These are phyloP conservation scores for Eutypa lata DNA, from an alignment of 2,329 filamentous ascomycete species.

Conservation along the genomic window DNA sequence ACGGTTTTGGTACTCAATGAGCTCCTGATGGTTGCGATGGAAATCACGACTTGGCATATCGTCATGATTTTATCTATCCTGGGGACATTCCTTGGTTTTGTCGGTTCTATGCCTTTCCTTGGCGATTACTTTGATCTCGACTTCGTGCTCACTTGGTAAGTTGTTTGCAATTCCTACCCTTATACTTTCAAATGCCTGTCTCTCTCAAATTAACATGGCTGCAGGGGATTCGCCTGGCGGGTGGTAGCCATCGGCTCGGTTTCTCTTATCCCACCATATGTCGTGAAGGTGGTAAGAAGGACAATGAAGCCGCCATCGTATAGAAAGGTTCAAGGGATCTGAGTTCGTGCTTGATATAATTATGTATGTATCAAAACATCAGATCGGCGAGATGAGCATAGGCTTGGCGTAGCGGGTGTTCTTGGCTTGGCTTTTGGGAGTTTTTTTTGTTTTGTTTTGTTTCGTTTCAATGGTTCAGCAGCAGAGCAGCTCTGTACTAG, in stretches of 20 bases:
- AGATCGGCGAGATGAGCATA: background rate
- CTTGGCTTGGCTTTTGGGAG: background rate
- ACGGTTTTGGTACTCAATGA: constrained; percentile 92
- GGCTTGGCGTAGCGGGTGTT: too few relatives aligned
- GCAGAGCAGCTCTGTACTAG: too few relatives aligned
- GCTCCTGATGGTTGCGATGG: constrained; percentile 92
- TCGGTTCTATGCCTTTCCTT: constrained; percentile 81
- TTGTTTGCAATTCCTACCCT: constrained; percentile 8
- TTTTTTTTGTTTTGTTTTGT: background rate
- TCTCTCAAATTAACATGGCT: background rate
- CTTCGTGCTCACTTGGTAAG: constrained; percentile 70
- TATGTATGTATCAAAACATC: background rate
- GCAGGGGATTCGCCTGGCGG: constrained; percentile 85
- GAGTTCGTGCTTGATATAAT: constrained; percentile 6
- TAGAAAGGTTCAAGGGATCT: constrained; percentile 77
- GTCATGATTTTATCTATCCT: constrained; percentile 84
- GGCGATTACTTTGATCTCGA: constrained; percentile 84
- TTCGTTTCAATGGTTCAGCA: too few relatives aligned
- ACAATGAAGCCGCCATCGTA: constrained; percentile 91
- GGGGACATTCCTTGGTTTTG: constrained; percentile 77
- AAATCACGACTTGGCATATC: constrained; percentile 95
- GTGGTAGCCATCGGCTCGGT: constrained; percentile 76
- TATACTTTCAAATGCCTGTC: constrained; percentile 15
- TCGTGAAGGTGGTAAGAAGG: constrained; percentile 77
- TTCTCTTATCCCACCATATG: constrained; percentile 82